Evolutionary conservation across 2,329 filamentous ascomycete species (phyloP).

Genomic region (Aspergillus eucalypticola): DNA sequence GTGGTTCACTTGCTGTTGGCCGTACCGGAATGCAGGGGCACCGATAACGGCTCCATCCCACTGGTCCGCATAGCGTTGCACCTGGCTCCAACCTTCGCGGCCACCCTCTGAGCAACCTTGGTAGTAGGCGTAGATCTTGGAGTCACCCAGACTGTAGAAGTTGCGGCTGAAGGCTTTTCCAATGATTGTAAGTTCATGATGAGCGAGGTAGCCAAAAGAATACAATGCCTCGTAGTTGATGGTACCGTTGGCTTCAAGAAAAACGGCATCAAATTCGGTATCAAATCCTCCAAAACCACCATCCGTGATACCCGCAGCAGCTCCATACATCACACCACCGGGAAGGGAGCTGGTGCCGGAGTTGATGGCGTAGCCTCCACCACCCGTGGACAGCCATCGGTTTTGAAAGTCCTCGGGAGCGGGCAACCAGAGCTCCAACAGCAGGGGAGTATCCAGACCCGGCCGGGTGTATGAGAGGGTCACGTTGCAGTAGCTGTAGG

Average conservation of each 20-base stretch:
- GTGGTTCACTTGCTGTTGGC: constrained; percentile 48
- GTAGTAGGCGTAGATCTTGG: constrained; percentile 49
- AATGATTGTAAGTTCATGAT: constrained; percentile 53
- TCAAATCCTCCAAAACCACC: constrained; percentile 48
- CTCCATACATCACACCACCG: constrained; percentile 46
- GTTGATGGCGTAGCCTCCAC: constrained; percentile 18
- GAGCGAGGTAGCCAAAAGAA: constrained; percentile 48
- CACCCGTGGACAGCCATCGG: constrained; percentile 49
- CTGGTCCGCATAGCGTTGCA: constrained; percentile 52
- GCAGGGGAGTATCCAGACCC: constrained; percentile 40
- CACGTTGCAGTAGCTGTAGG: constrained; percentile 41
- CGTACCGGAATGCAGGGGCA: constrained; percentile 50
- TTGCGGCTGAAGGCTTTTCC: constrained; percentile 48
- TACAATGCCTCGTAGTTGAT: constrained; percentile 35
- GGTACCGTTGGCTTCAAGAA: constrained; percentile 49
- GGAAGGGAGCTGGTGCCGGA: constrained; percentile 20
- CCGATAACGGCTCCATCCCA: constrained; percentile 51
- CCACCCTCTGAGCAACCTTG: constrained; percentile 59
- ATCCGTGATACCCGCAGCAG: constrained; percentile 44
- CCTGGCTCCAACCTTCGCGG: constrained; percentile 53
- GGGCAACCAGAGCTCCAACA: constrained; percentile 40
- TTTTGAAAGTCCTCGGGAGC: constrained; percentile 38
- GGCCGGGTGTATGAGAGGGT: constrained; percentile 46
- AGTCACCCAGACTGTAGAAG: constrained; percentile 38
- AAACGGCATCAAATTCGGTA: not conserved